Base-by-base conservation (phyloP, 495 filamentous ascomycete genomes). In the Delitschia confertaspora region DNA sequence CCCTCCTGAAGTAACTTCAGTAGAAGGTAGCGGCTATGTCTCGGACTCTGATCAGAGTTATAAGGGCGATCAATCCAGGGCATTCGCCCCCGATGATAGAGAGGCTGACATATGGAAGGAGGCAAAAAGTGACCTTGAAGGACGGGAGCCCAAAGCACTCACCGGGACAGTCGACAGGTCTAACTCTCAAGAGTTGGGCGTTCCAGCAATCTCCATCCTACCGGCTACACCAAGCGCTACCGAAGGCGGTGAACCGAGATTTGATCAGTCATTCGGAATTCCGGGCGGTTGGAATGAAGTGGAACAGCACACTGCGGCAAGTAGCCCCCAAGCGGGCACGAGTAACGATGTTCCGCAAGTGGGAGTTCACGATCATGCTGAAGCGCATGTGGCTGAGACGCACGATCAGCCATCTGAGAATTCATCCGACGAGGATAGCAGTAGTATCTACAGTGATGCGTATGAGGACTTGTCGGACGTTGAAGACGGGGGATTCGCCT, bases 361-460 rank as follows among this genome's bases (percentile, higher is more conserved):
- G n/a, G n/a, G n/a, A n/a, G n/a, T n/a, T 26, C n/a, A 39, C 22
- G 10, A 23, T 20, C n/a, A n/a, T 22, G 5, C 19, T 21, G 20
- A 33, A 6, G 6, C 3, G 9, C 3, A 35, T 35, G 8, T 36
- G 8, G 18, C 33, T 17, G 18, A 21, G 13, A 31, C 29, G 9
- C 44, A 42, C 21, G 49, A 49, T 16, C 25, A 42, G 7, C 24
- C 36, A 22, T 21, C 25, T 9, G 45, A 45, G 1, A 29, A 42
- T 13, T 49, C 61, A 5, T 69, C 69, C 33, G 69, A 68, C 21
- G n/a, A n/a, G n/a, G 75, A 78, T 23, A 67, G 68, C 19, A 66
- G 70, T 22, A 89, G 83, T 60, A 72, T 89, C 34, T 95, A 89
- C 61, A 91, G 84, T 55, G 88, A 95, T 69, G 88, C 88, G 2